Base-by-base conservation (phyloP, 495 filamentous ascomycete species). In the Penicillium daleae region DNA sequence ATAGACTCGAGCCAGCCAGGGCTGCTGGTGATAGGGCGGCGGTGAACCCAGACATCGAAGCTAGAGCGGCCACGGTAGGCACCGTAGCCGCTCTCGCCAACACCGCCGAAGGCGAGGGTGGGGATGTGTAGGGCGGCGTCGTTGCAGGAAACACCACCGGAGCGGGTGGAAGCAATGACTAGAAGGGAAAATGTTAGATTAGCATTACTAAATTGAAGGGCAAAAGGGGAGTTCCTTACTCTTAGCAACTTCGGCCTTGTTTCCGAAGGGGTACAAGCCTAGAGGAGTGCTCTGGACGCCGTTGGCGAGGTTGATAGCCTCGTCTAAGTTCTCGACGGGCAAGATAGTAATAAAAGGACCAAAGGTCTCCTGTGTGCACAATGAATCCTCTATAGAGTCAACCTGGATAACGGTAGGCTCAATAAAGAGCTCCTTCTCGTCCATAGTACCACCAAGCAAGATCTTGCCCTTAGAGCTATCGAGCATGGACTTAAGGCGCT, bases 401-500 rank as follows among this genome's bases (percentile, higher is more conserved):
- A 97, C 87, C 65, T 88, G 83, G 27, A 98, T 85, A 8, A 95
- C 83, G 0, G 95, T 97, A 0, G 92, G 91, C 69, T 92, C 90
- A 63, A 99, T 92, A 71, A 87, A 97, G 48, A 86, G 85, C 44
- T 92, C 87, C 65, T 78, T 76, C 77, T 91, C 89, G 68, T 96
- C 90, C 79, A 90, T 87, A 55, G 87, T 83, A 29, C 93, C 93
- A 55, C 93, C 93, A 70, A 96, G 79, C 44, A 97, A 72, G 57
- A 98, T 93, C 78, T 90, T 89, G 73, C 96, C 95, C 61, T 84
- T 85, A 49, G 86, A 89, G 57, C 86, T 82, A 69, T 96, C 91
- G 19, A 99, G 76, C 89, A 97, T 91, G 50, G 83, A 83, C 85
- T 95, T 96, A 37, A 98, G 82, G n/a, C 94, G 87, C 40, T 85